Evolutionary conservation across 345 rosid genomes (phyloP), one percentile per base, ranked within the genome.

Genomic region (Arabis hirsuta): DNA sequence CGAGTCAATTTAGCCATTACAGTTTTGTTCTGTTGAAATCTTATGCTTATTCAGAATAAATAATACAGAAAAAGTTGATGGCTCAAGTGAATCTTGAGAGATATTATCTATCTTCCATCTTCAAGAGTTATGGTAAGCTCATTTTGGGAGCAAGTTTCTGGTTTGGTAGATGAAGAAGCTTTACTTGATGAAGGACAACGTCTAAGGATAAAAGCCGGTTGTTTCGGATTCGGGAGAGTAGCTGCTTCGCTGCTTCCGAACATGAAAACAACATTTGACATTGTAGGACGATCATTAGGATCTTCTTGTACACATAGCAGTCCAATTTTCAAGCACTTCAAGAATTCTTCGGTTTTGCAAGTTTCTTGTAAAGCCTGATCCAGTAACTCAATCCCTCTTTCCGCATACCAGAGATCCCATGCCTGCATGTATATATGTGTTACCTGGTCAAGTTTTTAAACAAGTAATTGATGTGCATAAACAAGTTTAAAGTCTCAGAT

Each of bases 291-390:
- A 34, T 86, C 86, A 13, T 55, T 69, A 46, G 87, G 85, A 60
- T 78, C 78, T 66, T 89, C 87, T 71, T 87, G 90, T 19, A 85
- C 84, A 46, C 90, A 89, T 14, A 87, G 42, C 6, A 89, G 80
- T 44, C 88, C 92, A 3, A 87, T 65, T 1, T 64, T 82, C 64
- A 85, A 42, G 71, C 88, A 87, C 76, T 81, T 84, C 36, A 67
- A 29, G 4, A 69, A 73, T 22, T 82, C 81, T 6, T 64, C 43
- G 3, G 55, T 11, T 7, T 79, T n/a, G 39, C 62, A 81, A 0
- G 80, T 72, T 31, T 71, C 73, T 9, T 67, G 5, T 12, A 84
- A 22, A 27, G 65, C 78, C 50, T 51, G 64, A 48, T 86, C 93
- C 27, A 82, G 55, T 43, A 87, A 52, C 51, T 81, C 81, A 55